Conservation (phyloP, 805 yeast species). For the Lipomyces kockii region DNA sequence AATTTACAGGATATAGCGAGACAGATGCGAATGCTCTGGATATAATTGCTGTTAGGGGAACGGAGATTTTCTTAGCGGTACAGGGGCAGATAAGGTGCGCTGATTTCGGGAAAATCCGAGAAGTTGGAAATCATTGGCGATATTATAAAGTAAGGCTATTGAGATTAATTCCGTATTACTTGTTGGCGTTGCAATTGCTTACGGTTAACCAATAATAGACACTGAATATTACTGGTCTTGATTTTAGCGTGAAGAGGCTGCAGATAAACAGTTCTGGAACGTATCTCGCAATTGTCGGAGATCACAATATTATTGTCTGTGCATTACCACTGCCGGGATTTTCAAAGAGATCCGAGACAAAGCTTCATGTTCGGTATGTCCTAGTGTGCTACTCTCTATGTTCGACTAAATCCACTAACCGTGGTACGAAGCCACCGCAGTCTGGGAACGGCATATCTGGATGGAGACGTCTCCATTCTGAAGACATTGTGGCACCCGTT, state of each 20-base stretch:
- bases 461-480: slow-evolving; percentile 7
- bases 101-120: slow-evolving; percentile 21
- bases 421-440: slow-evolving; percentile 8
- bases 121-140: slow-evolving; percentile 3
- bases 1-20: background rate
- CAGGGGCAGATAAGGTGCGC: slow-evolving; percentile 28
- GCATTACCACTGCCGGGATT: slow-evolving; percentile 30
- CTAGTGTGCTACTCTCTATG: background rate
- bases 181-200: background rate
- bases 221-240: slow-evolving; percentile 20
- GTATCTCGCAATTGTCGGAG: slow-evolving; percentile 34
- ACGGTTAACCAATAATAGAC: slow-evolving; percentile 9
- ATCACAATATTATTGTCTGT: slow-evolving; percentile 17
- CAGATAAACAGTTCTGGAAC: slow-evolving; percentile 33
- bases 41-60: slow-evolving; percentile 27
- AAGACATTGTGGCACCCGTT: slow-evolving; percentile 37
- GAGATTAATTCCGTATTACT: background rate
- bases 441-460: slow-evolving; percentile 8
- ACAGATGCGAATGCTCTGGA: slow-evolving; percentile 4
- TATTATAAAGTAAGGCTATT: slow-evolving; percentile 22
- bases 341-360: slow-evolving; percentile 16
- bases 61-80: slow-evolving; percentile 25
- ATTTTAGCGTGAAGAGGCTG: slow-evolving; percentile 26
- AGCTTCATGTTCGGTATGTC: slow-evolving; percentile 19
- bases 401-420: background rate